Evolutionary conservation across 805 yeast genomes (phyloP).

Genomic region (Kodamaea neixiangensis): DNA sequence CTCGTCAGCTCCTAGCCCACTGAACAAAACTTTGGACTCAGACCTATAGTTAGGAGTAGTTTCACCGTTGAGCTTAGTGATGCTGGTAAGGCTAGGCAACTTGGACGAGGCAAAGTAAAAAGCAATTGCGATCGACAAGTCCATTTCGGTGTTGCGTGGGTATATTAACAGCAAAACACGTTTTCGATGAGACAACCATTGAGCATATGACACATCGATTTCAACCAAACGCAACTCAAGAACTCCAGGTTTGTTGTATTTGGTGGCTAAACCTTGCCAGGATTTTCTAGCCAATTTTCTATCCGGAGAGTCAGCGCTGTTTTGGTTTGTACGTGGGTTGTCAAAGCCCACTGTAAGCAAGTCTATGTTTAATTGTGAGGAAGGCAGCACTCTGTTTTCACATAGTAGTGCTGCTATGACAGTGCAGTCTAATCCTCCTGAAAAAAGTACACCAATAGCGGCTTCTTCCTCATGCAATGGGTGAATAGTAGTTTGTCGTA

Average conservation of each 20-base stretch:
- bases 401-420: constrained; percentile 60
- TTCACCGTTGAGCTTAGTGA: background rate
- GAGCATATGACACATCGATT: constrained; percentile 70
- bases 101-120: constrained; percentile 71
- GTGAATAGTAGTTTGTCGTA: constrained; percentile 60
- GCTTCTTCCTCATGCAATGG: constrained; percentile 48
- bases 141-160: constrained; percentile 93
- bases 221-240: constrained; percentile 56
- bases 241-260: constrained; percentile 37
- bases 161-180: constrained; percentile 67
- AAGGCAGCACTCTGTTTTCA: constrained; percentile 19
- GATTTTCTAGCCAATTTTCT: constrained; percentile 71
- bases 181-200: constrained; percentile 52
- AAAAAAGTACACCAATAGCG: constrained; percentile 66
- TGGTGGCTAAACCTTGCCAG: constrained; percentile 49
- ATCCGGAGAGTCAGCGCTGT: constrained; percentile 79
- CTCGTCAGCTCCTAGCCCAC: constrained; percentile 98
- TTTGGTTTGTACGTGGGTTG: constrained; percentile 72
- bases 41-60: constrained; percentile 41
- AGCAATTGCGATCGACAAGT: constrained; percentile 90
- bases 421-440: constrained; percentile 96
- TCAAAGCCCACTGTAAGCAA: constrained; percentile 91
- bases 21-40: constrained; percentile 67
- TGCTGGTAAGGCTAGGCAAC: constrained; percentile 2
- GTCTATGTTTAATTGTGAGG: constrained; percentile 48